These are phyloP conservation scores for Trichosanthes truncata DNA, from an alignment of 306 rosid species.

Conservation along the genomic window DNA sequence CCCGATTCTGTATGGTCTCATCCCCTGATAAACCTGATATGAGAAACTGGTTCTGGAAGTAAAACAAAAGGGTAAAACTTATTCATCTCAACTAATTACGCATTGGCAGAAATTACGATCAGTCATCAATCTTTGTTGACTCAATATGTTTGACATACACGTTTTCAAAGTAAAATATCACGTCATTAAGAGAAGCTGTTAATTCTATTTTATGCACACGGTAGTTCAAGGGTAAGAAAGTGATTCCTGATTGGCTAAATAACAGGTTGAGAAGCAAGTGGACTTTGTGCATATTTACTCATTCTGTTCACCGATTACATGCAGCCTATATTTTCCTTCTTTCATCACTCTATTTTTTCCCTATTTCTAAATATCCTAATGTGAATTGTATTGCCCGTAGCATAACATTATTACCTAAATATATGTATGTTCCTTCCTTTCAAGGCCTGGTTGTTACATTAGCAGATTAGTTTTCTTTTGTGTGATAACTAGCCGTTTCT, in stretches of 20 bases:
- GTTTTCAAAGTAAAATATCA: not conserved
- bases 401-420: not conserved
- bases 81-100: not conserved
- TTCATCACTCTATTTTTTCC: not conserved
- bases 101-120: not conserved
- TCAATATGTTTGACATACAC: not conserved
- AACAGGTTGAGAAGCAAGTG: not conserved
- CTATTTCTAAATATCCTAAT: not conserved
- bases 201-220: not conserved
- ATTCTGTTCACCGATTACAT: not conserved
- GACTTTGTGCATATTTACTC: not conserved
- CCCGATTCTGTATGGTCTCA: conserved; percentile 32
- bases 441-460: not conserved
- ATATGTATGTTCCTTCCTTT: not conserved
- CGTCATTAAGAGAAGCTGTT: not conserved
- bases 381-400: not conserved
- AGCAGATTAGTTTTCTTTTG: conserved; percentile 2
- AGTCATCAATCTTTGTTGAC: not conserved
- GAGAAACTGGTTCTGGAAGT: conserved; percentile 41
- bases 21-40: conserved; percentile 40
- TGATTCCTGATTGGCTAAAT: not conserved
- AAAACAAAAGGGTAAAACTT: not conserved
- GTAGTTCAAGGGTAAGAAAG: not conserved
- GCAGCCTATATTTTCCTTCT: not conserved
- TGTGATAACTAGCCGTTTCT: not conserved